Base-by-base conservation (phyloP, 1,284 basidiomycete genomes). In the Clitocybe nebularis region DNA sequence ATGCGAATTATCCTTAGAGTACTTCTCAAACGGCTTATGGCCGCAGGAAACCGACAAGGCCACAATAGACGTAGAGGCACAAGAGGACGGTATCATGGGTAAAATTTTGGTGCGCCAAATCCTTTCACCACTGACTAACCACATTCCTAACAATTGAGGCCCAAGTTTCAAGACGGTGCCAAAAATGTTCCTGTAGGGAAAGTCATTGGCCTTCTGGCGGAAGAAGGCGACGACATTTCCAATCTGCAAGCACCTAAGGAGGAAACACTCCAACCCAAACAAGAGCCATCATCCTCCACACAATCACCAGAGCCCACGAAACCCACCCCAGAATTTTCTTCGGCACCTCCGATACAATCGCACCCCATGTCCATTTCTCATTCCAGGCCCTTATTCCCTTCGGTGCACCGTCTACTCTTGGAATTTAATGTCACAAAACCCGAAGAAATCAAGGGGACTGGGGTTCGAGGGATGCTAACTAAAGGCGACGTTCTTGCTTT, bases 41-140 rank as follows among this genome's bases (percentile, higher is more conserved):
- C 39, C 32, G 20, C 25, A 96, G 93, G 95, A 98, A 77, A 98
- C 94, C 26, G 95, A 98, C 78, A 98, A 98, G 71, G 95, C 95
- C 9, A 96, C 93, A 1, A 97, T 99, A 59, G 95, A 99, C 59
- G 94, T 99, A n/a, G 95, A 99, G 68, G 93, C 95, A 4, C 93
- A 93, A 63, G 94, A 98, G 30, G 94, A 98, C 55, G 95, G 95
- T 51, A 67, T 97, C 10, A 66, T 99, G 60, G 94, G 89, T 33
- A 97, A 93, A 72, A 96, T 97, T 51, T 49, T 98, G 50, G 91
- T 93, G 52, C 47, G 81, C 64, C 14, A n/a, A 17, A 9, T 25
- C 8, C 10, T 10, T 9, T 5, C 9, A 2, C 5, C 23, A 4
- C n/a, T 20, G 14, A 17, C 9, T 29, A 7, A 17, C 16, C 26